These are phyloP conservation scores for Pythium aquatile DNA, from an alignment of 352 stramenopile species.

Conservation along the genomic window DNA sequence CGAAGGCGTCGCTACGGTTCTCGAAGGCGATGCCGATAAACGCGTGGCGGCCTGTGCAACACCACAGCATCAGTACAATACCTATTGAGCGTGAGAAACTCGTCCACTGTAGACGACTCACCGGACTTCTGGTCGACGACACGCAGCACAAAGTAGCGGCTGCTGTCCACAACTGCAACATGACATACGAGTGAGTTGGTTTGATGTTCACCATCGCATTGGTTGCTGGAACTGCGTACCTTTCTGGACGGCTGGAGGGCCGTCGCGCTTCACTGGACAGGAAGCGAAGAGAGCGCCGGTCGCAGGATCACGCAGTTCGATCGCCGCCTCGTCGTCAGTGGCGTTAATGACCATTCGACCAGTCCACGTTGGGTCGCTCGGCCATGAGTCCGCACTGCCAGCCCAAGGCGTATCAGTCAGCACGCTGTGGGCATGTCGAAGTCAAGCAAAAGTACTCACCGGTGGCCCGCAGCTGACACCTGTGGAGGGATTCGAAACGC, in stretches of 20 bases:
- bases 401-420: not conserved
- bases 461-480: slow-evolving; percentile 52
- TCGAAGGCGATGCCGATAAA: slow-evolving; percentile 94
- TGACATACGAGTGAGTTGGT: not conserved
- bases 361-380: slow-evolving; percentile 56
- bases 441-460: slow-evolving; percentile 27
- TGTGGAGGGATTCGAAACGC: slow-evolving; percentile 70
- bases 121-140: slow-evolving; percentile 86
- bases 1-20: slow-evolving; percentile 93
- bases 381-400: slow-evolving; percentile 62
- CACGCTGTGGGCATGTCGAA: not conserved
- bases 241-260: slow-evolving; percentile 61
- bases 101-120: slow-evolving; percentile 11
- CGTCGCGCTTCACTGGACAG: slow-evolving; percentile 58
- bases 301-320: slow-evolving; percentile 60
- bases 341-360: slow-evolving; percentile 60
- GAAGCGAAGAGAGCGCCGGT: slow-evolving; percentile 57
- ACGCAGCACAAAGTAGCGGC: slow-evolving; percentile 92
- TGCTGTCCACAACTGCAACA: slow-evolving; percentile 81
- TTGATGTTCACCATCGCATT: too few species aligned
- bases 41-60: slow-evolving; percentile 73
- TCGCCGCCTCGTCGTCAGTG: slow-evolving; percentile 53
- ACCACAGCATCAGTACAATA: not conserved
- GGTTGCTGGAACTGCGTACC: slow-evolving; percentile 22
- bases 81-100: not conserved